Base-by-base conservation (phyloP, 208 protist species). In the Herpetomonas samuelpessoai region DNA sequence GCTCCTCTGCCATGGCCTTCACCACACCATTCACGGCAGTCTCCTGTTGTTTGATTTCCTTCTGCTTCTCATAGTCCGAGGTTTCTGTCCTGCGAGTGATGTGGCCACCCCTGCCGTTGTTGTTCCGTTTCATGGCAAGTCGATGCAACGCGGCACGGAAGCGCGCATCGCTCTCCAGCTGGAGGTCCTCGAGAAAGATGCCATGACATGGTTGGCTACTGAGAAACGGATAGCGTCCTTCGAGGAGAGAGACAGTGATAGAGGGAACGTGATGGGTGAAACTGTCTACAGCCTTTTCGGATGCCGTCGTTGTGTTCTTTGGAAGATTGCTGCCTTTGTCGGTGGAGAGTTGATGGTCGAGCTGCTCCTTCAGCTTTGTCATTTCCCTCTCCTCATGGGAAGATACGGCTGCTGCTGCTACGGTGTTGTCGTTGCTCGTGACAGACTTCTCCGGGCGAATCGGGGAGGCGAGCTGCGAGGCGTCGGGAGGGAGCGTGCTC, bases 141-240 rank as follows among this genome's bases (percentile, higher is more conserved):
- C 69, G 61, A 38, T 76, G 66, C 21, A 76, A 29, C 3, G 58
- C 53, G 7, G 69, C 35, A 19, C 59, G 57, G 19, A 76, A 24
- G 18, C 72, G 71, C 12, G 72, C 59, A 41, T 74, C 65, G 35
- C 51, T 62, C 26, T 52, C 49, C 7, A 72, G 45, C 18, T 83
- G 67, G 0, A 83, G 27, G 46, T 83, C 77, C 6, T 68, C 65
- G 28, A 83, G 66, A 46, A 68, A 76, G n/a, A 83, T 53, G 19
- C 65, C 69, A 7, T 68, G 52, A 39, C 25, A 76, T 3, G 68
- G 72, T 10, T 56, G 65, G 3, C 69, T 60, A 25, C 53, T 27
- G 2, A 59, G 38, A 50, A 82, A 82, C 0, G 9, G 26, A 29
- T 57, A 78, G 44, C 44, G 44, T 9, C 44, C 35, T 14, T 41